Conservation (phyloP, 179 eudicot species). For the Patellifolia procumbens region DNA sequence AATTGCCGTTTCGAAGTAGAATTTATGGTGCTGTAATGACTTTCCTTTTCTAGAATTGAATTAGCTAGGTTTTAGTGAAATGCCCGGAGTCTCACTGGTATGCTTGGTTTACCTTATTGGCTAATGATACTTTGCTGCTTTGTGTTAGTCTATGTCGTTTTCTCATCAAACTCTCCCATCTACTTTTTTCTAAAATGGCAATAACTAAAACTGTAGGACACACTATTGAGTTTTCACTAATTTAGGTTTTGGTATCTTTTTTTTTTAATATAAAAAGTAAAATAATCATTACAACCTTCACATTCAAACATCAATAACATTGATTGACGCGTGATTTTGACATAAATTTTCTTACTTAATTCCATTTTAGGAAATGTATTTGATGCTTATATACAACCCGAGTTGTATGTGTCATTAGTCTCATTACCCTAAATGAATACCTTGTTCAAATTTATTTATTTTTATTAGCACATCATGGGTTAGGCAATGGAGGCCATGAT, state of each 20-base stretch:
- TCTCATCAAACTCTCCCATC: background rate
- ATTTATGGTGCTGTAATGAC: background rate
- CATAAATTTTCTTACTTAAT: too few relatives aligned
- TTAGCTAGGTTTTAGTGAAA: background rate
- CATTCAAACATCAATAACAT: too few relatives aligned
- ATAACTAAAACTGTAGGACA: too few relatives aligned
- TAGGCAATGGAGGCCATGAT: background rate
- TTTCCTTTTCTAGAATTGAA: conserved; percentile 8
- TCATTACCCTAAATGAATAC: too few relatives aligned
- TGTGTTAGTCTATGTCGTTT: background rate
- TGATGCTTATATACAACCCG: too few relatives aligned
- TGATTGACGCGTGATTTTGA: too few relatives aligned
- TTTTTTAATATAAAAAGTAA: too few relatives aligned
- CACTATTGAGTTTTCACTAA: too few relatives aligned
- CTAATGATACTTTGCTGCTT: background rate
- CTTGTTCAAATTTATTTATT: background rate
- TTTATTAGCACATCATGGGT: background rate
- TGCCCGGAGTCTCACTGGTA: background rate
- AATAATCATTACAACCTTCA: too few relatives aligned
- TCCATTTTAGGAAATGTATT: too few relatives aligned
- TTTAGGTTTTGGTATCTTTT: too few relatives aligned
- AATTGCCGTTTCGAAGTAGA: background rate
- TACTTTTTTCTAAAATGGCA: background rate
- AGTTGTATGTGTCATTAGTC: too few relatives aligned
- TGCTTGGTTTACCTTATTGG: background rate